Base-by-base conservation (phyloP, 345 rosid species). In the Eucalyptus coolabah region DNA sequence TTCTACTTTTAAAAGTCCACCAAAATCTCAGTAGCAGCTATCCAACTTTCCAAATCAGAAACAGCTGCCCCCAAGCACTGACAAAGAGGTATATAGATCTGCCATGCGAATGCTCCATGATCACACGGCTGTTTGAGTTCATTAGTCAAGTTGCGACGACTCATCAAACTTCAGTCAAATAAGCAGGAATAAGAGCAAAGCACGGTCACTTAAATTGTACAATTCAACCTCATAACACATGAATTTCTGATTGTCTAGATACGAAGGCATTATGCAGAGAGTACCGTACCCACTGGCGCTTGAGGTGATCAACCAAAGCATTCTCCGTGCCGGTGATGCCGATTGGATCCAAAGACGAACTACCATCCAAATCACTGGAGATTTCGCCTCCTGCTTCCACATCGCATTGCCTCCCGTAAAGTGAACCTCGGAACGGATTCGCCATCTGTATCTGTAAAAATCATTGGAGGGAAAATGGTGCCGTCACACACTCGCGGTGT, bases 211-310 rank as follows among this genome's bases (percentile, higher is more conserved):
- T n/a, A n/a, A 65, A n/a, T 8, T n/a, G 21, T 16, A n/a, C 77
- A 65, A n/a, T 16, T 65, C 2, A 65, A 65, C 6, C 40, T 65
- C 77, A 65, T n/a, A n/a, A 65, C 77, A 65, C 77, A n/a, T n/a
- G 40, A n/a, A 65, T 16, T 65, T n/a, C 3, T 3, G 6, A 65
- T 65, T n/a, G 34, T 16, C 77, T 34, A 65, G 37, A 65, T n/a
- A n/a, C 11, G 12, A 65, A n/a, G 77, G 3, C 21, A 65, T 16
- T 15, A 65, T 8, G 77, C 19, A 65, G 54, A 50, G 56, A 86
- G 32, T 17, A 49, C 86, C 26, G 63, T 93, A 98, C 99, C 93
- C 99, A 94, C 99, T 99, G 97, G 26, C 96, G 94, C 88, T 93
- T 93, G 88, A 98, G 95, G 42, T 95, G 94, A 30, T 95, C 95